Conservation (phyloP, 164 flowering plant species). For the Stephania cephalantha region DNA sequence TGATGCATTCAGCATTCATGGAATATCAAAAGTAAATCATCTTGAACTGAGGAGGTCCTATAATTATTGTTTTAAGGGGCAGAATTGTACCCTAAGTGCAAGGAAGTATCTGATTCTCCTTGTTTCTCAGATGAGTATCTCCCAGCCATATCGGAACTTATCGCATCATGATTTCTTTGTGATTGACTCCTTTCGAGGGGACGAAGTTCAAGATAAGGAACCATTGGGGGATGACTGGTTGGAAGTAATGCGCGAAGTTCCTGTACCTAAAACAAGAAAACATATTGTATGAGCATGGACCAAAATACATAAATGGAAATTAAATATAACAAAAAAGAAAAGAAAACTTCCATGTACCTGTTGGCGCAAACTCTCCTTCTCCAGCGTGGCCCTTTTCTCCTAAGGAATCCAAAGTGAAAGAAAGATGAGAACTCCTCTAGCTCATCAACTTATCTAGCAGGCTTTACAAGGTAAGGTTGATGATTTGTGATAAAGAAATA, state of each 20-base stretch:
- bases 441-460: not conserved
- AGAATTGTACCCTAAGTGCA: slow-evolving; percentile 59
- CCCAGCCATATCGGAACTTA: slow-evolving; percentile 25
- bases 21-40: not conserved
- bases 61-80: slow-evolving; percentile 1
- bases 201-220: slow-evolving; percentile 34
- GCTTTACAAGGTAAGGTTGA: not conserved
- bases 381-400: slow-evolving; percentile 63
- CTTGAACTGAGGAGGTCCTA: not conserved
- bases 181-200: slow-evolving; percentile 28
- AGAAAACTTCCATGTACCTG: slow-evolving; percentile 34
- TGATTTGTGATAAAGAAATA: not conserved
- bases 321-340: not conserved
- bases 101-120: slow-evolving; percentile 62
- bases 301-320: not conserved
- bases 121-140: slow-evolving; percentile 32
- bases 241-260: slow-evolving; percentile 49
- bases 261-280: slow-evolving; percentile 43
- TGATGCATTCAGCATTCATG: not conserved
- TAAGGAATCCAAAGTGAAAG: slow-evolving; percentile 13
- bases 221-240: slow-evolving; percentile 23
- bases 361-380: slow-evolving; percentile 64
- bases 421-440: not conserved
- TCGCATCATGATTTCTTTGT: slow-evolving; percentile 17
- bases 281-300: not conserved